Evolutionary conservation across 768 basidiomycete species (phyloP).

Genomic region (Candolleomyces aberdarensis): DNA sequence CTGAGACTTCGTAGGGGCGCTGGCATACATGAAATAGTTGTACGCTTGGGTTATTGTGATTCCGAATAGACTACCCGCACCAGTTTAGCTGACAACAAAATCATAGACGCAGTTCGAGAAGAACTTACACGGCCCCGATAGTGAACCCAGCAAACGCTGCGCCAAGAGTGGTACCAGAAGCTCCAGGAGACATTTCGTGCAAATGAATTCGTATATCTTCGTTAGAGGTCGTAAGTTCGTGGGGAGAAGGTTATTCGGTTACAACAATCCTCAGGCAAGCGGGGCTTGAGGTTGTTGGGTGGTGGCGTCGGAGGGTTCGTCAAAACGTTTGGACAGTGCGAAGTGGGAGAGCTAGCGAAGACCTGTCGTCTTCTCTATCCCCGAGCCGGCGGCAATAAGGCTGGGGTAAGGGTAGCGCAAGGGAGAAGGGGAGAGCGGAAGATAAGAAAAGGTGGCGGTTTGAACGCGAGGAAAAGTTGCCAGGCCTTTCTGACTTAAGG

Average conservation of each 20-base stretch:
- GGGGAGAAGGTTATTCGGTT: not conserved
- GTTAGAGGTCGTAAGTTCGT: not conserved
- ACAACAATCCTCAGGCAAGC: too few relatives aligned
- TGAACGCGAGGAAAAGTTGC: not conserved
- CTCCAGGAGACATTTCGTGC: not conserved
- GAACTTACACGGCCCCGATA: slow-evolving; percentile 26
- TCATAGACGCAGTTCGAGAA: not conserved
- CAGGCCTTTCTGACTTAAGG: not conserved
- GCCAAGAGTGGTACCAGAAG: slow-evolving; percentile 15
- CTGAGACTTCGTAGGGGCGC: slow-evolving; percentile 14
- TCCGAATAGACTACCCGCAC: slow-evolving; percentile 22
- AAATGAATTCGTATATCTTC: not conserved
- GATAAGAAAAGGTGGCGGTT: not conserved
- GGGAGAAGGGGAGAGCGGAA: not conserved
- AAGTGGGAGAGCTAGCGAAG: too few relatives aligned
- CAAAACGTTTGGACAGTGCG: too few relatives aligned
- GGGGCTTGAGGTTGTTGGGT: too few relatives aligned
- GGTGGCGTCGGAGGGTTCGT: too few relatives aligned
- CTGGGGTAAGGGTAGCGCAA: too few relatives aligned
- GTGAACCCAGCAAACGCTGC: slow-evolving; percentile 29
- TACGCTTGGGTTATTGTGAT: slow-evolving; percentile 28
- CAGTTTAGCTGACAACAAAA: not conserved
- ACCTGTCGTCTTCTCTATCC: too few relatives aligned
- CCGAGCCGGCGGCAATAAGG: too few relatives aligned
- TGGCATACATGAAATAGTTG: slow-evolving; percentile 23